Evolutionary conservation across 768 basidiomycete genomes (phyloP), one percentile per base, ranked within the genome.

Genomic region (Crassisporium funariophilum): DNA sequence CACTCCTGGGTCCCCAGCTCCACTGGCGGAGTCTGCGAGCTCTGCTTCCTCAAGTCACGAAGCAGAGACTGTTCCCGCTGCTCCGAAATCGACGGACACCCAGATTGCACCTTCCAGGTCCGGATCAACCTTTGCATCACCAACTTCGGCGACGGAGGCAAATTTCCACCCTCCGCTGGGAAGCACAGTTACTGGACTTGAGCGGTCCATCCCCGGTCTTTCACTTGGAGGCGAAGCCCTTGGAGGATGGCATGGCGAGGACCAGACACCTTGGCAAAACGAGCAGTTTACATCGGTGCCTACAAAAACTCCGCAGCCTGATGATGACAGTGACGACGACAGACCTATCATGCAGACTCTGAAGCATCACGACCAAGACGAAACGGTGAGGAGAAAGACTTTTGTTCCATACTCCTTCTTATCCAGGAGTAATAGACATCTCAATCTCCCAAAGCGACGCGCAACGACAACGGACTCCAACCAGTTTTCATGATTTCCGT

Each of bases 401-500:
- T 31, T 15, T 31, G 13, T 19, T 21, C 16, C n/a, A 2, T 16
- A 33, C n/a, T 17, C n/a, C 25, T 5, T 23, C 17, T 22, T 23
- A 25, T 12, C 29, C 24, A 24, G 8, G 23, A 12, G 22, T 29
- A 34, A 25, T 17, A 20, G 12, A 24, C 29, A 29, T 22, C 24
- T 13, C 29, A 36, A 35, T 16, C 52, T 34, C 48, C 47, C 17
- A 41, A 52, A 33, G 39, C 58, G 4, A 47, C 46, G 22, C 66
- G 66, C 45, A 62, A 67, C 39, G 70, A 82, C 41, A 77, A 73
- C 44, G 74, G 74, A 1, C 57, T 86, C 27, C 81, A 77, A 46
- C 88, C 90, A 16, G 72, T 88, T 19, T 98, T 97, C 63, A 65
- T 79, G 6, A 91, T 99, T 53, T 81, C 88, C 0, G 93, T 99